Conservation (phyloP, 805 yeast genomes). For the Metschnikowia arizonensis region DNA sequence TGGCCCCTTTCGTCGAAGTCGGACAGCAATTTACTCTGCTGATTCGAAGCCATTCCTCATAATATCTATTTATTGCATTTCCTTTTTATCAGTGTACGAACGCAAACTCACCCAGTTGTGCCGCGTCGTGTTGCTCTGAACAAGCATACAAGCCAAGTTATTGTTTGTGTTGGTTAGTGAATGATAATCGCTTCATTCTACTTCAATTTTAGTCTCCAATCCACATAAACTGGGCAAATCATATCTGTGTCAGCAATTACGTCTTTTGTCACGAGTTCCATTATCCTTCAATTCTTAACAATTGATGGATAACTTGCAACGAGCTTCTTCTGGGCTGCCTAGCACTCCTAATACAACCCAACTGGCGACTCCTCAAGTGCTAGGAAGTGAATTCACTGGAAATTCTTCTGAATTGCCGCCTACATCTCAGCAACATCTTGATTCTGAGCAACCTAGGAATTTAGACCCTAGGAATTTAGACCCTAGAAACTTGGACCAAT, state of each 20-base stretch:
- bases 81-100: background rate
- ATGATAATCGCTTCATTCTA: background rate
- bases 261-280: background rate
- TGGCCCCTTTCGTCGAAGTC: background rate
- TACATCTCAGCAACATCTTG: conserved; percentile 1
- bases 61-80: background rate
- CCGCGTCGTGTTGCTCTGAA: background rate
- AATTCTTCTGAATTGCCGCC: conserved; percentile 5
- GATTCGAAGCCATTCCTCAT: background rate
- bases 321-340: background rate
- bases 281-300: background rate
- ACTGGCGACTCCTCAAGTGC: conserved; percentile 71
- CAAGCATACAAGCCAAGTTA: background rate
- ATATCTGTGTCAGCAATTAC: background rate
- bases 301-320: background rate
- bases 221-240: background rate
- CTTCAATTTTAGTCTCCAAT: too few species aligned
- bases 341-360: conserved; percentile 16
- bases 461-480: too few species aligned
- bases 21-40: background rate
- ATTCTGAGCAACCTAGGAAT: background rate
- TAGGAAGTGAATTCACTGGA: conserved; percentile 43
- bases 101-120: background rate
- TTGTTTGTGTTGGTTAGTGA: background rate
- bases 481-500: background rate